Percentiles rank a stretch among this genome's conserved stretches.
Evolutionary conservation across 495 filamentous ascomycete species (phyloP).

Genomic region (Pseudotulostoma volvatum): DNA sequence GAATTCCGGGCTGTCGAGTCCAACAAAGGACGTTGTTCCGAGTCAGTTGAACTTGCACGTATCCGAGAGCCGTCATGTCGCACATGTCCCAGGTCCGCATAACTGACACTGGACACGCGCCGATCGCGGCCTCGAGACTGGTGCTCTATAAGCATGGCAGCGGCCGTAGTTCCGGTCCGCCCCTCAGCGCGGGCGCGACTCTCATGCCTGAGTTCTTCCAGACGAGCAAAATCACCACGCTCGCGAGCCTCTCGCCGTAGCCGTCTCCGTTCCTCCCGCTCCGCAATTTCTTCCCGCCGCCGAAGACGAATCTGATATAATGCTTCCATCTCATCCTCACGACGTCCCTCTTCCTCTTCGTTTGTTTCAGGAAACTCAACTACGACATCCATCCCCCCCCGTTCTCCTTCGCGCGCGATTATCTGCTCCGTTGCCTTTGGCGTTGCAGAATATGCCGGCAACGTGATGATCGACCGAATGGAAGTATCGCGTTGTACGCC

Average conservation of each 20-base stretch:
- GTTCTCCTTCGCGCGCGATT: slow-evolving; percentile 81
- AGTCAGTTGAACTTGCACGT: slow-evolving; percentile 64
- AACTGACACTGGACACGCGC: slow-evolving; percentile 68
- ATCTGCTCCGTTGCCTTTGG: slow-evolving; percentile 64
- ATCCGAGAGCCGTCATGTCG: slow-evolving; percentile 79
- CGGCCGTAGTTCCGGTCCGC: slow-evolving; percentile 16
- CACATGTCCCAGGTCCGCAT: slow-evolving; percentile 72
- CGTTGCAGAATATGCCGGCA: slow-evolving; percentile 61
- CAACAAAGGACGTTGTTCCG: slow-evolving; percentile 57
- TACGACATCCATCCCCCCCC: slow-evolving; percentile 81
- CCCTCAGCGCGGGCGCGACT: slow-evolving; percentile 16
- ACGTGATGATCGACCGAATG: slow-evolving; percentile 78
- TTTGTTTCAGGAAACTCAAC: slow-evolving; percentile 64
- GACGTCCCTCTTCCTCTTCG: slow-evolving; percentile 57
- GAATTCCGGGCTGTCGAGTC: slow-evolving; percentile 34
- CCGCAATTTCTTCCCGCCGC: slow-evolving; percentile 56
- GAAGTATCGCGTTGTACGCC: slow-evolving; percentile 69
- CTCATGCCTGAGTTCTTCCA: slow-evolving; percentile 41
- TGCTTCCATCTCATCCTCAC: slow-evolving; percentile 88
- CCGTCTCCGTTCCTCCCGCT: slow-evolving; percentile 56
- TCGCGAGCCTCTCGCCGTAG: slow-evolving; percentile 51
- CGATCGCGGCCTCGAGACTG: slow-evolving; percentile 52
- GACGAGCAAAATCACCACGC: slow-evolving; percentile 44
- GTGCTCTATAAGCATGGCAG: slow-evolving; percentile 45
- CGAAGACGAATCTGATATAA: slow-evolving; percentile 78